Conservation (phyloP, 768 basidiomycete species). For the Auricularia sp. region DNA sequence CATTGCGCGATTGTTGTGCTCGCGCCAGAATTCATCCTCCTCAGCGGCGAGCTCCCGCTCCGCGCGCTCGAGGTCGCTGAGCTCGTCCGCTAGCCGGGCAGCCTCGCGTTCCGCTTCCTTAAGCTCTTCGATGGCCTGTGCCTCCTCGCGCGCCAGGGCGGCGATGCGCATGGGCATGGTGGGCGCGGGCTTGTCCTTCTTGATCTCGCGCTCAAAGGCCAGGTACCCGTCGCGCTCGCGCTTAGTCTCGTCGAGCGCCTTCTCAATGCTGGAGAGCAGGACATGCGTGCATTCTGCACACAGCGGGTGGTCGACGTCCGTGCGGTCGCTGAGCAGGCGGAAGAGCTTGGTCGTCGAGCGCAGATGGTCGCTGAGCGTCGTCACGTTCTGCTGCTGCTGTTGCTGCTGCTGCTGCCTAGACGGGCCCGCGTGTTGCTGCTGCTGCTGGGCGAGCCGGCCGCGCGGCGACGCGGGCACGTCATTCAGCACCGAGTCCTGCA, state of each 20-base stretch:
- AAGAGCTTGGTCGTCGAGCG: conserved; percentile 66
- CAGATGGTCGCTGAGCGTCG: conserved; percentile 64
- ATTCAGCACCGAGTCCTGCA: conserved; percentile 72
- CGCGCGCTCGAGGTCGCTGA: conserved; percentile 60
- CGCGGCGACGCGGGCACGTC: conserved; percentile 40
- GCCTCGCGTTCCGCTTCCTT: conserved; percentile 68
- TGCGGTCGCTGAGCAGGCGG: conserved; percentile 63
- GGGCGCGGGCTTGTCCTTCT: conserved; percentile 42
- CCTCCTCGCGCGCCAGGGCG: conserved; percentile 37
- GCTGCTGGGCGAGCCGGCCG: not conserved
- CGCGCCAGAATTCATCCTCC: conserved; percentile 82
- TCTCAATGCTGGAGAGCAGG: conserved; percentile 61
- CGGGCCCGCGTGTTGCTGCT: not conserved
- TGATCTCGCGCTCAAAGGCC: conserved; percentile 81
- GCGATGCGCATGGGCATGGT: not conserved
- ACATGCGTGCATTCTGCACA: conserved; percentile 91
- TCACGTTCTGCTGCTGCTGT: not conserved
- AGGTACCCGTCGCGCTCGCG: conserved; percentile 89
- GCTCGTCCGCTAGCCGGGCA: conserved; percentile 62
- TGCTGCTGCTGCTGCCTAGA: not conserved
- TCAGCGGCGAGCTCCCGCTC: conserved; percentile 72
- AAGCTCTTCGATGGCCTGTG: conserved; percentile 59
- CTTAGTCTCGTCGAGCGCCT: conserved; percentile 80
- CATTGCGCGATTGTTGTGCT: conserved; percentile 63
- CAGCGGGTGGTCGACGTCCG: conserved; percentile 84